Evolutionary conservation across 176 grass and related monocot species (phyloP), one percentile per base, ranked within the genome.

Genomic region (Stipa capillata): DNA sequence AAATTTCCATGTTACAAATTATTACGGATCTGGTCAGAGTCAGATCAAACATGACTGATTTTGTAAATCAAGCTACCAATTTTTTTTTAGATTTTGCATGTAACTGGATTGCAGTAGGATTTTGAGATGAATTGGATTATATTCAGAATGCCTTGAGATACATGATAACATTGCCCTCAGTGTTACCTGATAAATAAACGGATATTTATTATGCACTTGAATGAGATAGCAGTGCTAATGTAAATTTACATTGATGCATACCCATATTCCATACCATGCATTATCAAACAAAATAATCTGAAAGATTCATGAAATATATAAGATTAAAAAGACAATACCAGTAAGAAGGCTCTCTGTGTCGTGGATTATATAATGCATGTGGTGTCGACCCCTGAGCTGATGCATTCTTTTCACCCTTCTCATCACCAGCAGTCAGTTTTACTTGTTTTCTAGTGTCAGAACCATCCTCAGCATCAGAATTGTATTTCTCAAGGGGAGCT

Each of bases 341-440:
- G 85, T 94, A 98, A 55, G 87, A 92, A 79, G 95, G 95, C 50
- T 94, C 95, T 74, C 95, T 90, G 68, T 94, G 90, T 7, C 87
- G 90, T 63, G 92, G 95, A 77, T 98, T 81, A 72, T 98, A 98
- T 59, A 82, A 85, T 69, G 64, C 77, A 65, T 87, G 83, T 35
- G 77, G 64, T 45, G 59, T 83, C 0, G 21, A 76, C 15, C 36
- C 73, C 4, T 69, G 72, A 84, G 74, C 62, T 73, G 87, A 81
- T 86, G 55, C 33, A 37, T 68, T 65, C 36, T 24, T 84, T 81
- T 77, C 79, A 79, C 49, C 70, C 20, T 65, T 52, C 41, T 72
- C 52, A 35, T 57, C 64, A 37, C 37, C 57, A 63, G 76, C 34
- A 6, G 49, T 8, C 31, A 37, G 31, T 52, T 84, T 74, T 64